These are phyloP conservation scores for Pezicula carpinea DNA, from an alignment of 2,329 filamentous ascomycete species.

Conservation along the genomic window DNA sequence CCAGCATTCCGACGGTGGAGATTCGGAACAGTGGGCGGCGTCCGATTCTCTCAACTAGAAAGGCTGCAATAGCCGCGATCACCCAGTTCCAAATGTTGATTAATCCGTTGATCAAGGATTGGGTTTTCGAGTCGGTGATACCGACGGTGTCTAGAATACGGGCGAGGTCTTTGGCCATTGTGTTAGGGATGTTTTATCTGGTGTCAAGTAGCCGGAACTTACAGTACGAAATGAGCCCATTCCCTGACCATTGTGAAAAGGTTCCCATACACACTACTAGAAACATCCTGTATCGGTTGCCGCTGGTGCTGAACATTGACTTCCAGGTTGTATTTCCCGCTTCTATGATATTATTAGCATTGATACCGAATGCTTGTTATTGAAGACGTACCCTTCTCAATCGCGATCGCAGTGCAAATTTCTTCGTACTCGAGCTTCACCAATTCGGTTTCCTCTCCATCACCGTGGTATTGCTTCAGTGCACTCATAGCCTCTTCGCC, in stretches of 20 bases:
- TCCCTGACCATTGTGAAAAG: conserved; percentile 51
- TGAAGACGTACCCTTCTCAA: conserved; percentile 29
- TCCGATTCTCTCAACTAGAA: conserved; percentile 34
- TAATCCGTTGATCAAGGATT: conserved; percentile 26
- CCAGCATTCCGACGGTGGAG: conserved; percentile 24
- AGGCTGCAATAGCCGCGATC: conserved; percentile 29
- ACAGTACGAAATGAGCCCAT: conserved; percentile 34
- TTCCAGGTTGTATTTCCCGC: conserved; percentile 19
- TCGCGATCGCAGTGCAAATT: conserved; percentile 34
- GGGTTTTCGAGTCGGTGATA: conserved; percentile 9
- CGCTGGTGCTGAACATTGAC: conserved; percentile 37
- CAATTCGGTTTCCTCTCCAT: conserved; percentile 28
- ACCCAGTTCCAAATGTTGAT: conserved; percentile 16
- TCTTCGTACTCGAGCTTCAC: conserved; percentile 33
- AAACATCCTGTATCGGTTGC: conserved; percentile 46
- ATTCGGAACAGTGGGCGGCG: conserved; percentile 21
- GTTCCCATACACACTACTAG: conserved; percentile 46
- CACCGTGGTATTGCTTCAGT: conserved; percentile 28
- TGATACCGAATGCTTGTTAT: conserved; percentile 13
- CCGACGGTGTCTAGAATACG: background rate
- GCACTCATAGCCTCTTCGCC: conserved; percentile 37
- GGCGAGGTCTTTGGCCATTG: background rate
- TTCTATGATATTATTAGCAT: conserved; percentile 33
- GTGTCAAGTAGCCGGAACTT: conserved; percentile 23
- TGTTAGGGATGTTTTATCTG: background rate